phyloP scores from a whole-genome alignment of 805 yeast genomes.

The Jamesozyma gamospora region DNA sequence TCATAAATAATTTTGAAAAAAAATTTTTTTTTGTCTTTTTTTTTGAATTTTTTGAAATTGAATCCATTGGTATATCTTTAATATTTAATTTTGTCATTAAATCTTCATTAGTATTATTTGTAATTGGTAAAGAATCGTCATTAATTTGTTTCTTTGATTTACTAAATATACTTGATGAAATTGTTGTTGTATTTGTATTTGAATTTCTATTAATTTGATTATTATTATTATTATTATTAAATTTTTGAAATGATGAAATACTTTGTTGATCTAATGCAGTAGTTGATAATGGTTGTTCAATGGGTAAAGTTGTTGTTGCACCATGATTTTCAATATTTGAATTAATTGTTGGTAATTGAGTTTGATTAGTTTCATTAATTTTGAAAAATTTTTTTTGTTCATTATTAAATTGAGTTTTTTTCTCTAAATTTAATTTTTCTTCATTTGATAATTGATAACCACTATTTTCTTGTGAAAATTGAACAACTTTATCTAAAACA shows the following conservation, averaged over 20 bases:
- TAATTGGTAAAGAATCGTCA: background rate
- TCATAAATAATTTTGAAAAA: slow-evolving; percentile 6
- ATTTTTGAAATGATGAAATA: slow-evolving; percentile 10
- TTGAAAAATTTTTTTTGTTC: slow-evolving; percentile 3
- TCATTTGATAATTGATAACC: slow-evolving; percentile 25
- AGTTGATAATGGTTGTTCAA: slow-evolving; percentile 7
- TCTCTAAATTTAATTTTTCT: slow-evolving; percentile 6
- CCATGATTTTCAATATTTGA: slow-evolving; percentile 7
- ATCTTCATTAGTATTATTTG: no score
- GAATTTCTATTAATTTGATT: background rate
- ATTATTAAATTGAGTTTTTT: slow-evolving; percentile 1
- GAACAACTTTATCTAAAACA: slow-evolving; percentile 23
- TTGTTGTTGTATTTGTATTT: slow-evolving; percentile 2
- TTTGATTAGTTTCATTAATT: background rate
- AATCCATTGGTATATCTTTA: no score
- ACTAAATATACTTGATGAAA: slow-evolving; percentile 8
- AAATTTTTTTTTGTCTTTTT: slow-evolving; percentile 6
- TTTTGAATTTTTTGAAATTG: no score
- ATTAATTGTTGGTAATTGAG: background rate
- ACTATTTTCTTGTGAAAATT: slow-evolving; percentile 27
- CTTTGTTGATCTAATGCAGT: slow-evolving; percentile 3
- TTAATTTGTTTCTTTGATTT: background rate
- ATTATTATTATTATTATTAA: background rate
- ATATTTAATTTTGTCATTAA: no score
- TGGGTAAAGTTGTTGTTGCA: slow-evolving; percentile 13